Base-by-base conservation (phyloP, 2,329 filamentous ascomycete genomes). In the Sclerotiophoma versabilis region DNA sequence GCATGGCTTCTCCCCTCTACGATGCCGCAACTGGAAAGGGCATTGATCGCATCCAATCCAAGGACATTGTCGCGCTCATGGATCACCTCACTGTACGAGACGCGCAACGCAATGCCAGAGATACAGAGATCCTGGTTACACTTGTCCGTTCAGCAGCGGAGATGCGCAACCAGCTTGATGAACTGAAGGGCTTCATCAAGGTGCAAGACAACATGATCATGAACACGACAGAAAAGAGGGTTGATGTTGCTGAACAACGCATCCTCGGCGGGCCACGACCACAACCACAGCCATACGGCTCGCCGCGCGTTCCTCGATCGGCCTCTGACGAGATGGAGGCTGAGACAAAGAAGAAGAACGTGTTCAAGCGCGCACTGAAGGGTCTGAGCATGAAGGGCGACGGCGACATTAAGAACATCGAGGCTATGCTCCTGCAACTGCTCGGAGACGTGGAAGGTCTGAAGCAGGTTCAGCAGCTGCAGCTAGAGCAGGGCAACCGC, bases 31-130 rank as follows among this genome's bases (percentile, higher is more conserved):
- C 91, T 1, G 93, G 93, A 46, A 87, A 86, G 58, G 93, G 92
- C 27, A 90, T 96, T 46, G 93, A 98, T 63, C 84, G 89, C 41
- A 98, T 99, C 45, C 89, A 98, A 73, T 96, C 92, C 38, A 95
- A 96, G 77, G 95, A 99, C 70, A 96, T 99, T 66, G 90, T 99
- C 60, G 92, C 93, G 20, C 80, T 99, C 57, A 99, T 99, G 95
- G 93, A 99, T 72, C 95, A 99, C 75, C 87, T 99, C 59, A 98
- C 96, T 73, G 95, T 98, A 59, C 89, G 95, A 29, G 95, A 99
- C 77, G 95, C 93, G 33, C 93, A 98, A 77, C 88, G 95, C 55
- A 98, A 95, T 76, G 95, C 95, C 38, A 86, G 95, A 37, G 95
- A 99, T 68, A 98, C 95, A 0, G 95, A 99, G 76, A 97, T 99